A percentile compares a stretch with the other conserved stretches of the same genome.
These are phyloP conservation scores for Phytophthora kernoviae DNA, from an alignment of 352 stramenopile genomes.

Conservation along the genomic window DNA sequence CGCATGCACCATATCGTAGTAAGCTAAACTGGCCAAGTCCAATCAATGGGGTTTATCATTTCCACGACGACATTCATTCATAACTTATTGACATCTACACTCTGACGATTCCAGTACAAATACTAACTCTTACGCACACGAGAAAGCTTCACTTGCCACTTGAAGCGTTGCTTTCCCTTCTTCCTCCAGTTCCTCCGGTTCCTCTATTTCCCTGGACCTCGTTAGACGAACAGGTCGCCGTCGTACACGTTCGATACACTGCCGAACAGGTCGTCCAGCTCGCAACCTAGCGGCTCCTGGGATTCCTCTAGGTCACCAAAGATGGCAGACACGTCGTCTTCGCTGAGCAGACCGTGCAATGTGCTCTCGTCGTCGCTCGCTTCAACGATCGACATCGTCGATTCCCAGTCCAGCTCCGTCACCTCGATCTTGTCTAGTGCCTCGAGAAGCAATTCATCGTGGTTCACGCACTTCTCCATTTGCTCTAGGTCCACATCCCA, in stretches of 20 bases:
- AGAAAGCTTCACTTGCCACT: too few species aligned
- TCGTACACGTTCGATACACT: not conserved
- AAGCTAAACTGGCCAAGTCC: too few species aligned
- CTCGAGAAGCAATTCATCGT: conserved; percentile 13
- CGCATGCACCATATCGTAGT: too few species aligned
- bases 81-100: too few species aligned
- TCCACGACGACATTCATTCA: too few species aligned
- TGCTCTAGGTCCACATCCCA: not conserved
- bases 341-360: not conserved
- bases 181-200: too few species aligned
- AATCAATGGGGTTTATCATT: too few species aligned
- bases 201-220: too few species aligned
- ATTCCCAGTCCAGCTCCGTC: conserved; percentile 23
- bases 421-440: conserved; percentile 16
- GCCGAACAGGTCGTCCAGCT: conserved; percentile 16
- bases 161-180: too few species aligned
- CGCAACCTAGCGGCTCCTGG: conserved; percentile 1
- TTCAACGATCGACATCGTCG: not conserved
- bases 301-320: conserved; percentile 2
- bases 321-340: conserved; percentile 15
- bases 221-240: not conserved
- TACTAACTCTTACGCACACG: too few species aligned
- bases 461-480: not conserved
- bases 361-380: not conserved
- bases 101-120: too few species aligned